Conservation (phyloP, 139 green algal genomes). For the Pseudopediastrum boryanum region DNA sequence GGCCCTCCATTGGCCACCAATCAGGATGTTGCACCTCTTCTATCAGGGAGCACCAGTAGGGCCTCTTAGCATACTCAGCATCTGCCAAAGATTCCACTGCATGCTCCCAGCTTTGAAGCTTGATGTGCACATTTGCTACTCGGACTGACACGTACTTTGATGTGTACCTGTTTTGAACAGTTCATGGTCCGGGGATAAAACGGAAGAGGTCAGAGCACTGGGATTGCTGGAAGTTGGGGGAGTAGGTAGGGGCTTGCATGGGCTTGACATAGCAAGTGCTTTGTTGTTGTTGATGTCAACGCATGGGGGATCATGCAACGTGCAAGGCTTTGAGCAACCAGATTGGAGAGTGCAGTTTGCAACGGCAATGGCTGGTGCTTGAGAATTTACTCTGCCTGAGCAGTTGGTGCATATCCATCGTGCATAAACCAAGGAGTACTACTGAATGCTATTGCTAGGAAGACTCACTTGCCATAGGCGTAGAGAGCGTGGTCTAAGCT, state of each 20-base stretch:
- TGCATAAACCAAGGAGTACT: not conserved
- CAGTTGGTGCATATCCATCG: not conserved
- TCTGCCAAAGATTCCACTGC: conserved; percentile 12
- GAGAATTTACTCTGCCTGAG: not conserved
- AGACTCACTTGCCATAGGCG: conserved; percentile 12
- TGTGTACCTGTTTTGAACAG: conserved; percentile 8
- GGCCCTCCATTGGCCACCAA: conserved; percentile 25
- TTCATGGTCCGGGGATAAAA: not conserved
- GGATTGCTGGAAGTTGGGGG: not conserved
- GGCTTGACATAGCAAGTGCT: not conserved
- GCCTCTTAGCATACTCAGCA: not conserved
- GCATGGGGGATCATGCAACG: not conserved
- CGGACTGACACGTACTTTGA: conserved; percentile 40
- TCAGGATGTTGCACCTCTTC: conserved; percentile 26
- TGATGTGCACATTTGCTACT: conserved; percentile 31
- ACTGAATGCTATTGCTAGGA: not conserved
- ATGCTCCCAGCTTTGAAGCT: conserved; percentile 27
- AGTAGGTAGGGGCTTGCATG: not conserved
- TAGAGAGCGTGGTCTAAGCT: conserved; percentile 28
- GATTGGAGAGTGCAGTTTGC: not conserved
- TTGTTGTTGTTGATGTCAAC: not conserved
- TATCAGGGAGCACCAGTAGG: conserved; percentile 33
- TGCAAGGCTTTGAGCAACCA: not conserved
- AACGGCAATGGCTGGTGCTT: not conserved
- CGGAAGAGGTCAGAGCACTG: not conserved